These are phyloP conservation scores for Epicoccum sorghinum DNA, from an alignment of 2,329 filamentous ascomycete species.

Conservation along the genomic window DNA sequence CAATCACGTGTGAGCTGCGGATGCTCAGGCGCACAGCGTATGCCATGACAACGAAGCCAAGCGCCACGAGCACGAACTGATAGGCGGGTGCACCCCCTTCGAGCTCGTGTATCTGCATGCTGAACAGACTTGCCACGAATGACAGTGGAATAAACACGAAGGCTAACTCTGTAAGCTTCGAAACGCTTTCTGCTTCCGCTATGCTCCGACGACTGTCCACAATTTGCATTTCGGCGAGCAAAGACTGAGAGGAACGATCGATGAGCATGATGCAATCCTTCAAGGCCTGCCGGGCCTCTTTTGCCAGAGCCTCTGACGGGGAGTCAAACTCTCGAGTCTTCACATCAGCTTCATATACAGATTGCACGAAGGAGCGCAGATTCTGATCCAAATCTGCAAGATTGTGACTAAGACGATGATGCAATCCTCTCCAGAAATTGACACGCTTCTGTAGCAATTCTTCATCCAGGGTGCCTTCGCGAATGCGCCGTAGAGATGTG, in stretches of 20 bases:
- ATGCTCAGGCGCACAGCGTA: background rate
- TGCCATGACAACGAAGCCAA: background rate
- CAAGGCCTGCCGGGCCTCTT: background rate
- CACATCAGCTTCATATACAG: background rate
- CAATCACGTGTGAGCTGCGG: background rate
- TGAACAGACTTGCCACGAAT: slow-evolving; percentile 36
- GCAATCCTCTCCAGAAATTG: slow-evolving; percentile 21
- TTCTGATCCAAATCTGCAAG: slow-evolving; percentile 12
- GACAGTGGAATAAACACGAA: slow-evolving; percentile 43
- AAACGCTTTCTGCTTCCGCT: slow-evolving; percentile 37
- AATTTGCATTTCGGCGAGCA: slow-evolving; percentile 47
- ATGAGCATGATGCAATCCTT: slow-evolving; percentile 10
- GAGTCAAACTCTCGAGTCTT: background rate
- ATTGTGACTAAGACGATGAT: slow-evolving; percentile 16
- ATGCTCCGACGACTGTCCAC: slow-evolving; percentile 36
- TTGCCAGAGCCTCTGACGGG: background rate
- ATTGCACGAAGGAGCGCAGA: background rate
- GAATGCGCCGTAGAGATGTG: slow-evolving; percentile 19
- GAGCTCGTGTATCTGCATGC: slow-evolving; percentile 22
- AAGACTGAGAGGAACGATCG: slow-evolving; percentile 32
- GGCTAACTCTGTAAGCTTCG: slow-evolving; percentile 41
- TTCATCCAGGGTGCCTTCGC: slow-evolving; percentile 23
- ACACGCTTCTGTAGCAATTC: slow-evolving; percentile 24
- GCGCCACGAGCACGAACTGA: slow-evolving; percentile 1
- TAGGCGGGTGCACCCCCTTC: slow-evolving; percentile 22